Conservation (phyloP, 2,329 filamentous ascomycete genomes). For the Aspergillus vadensis region DNA sequence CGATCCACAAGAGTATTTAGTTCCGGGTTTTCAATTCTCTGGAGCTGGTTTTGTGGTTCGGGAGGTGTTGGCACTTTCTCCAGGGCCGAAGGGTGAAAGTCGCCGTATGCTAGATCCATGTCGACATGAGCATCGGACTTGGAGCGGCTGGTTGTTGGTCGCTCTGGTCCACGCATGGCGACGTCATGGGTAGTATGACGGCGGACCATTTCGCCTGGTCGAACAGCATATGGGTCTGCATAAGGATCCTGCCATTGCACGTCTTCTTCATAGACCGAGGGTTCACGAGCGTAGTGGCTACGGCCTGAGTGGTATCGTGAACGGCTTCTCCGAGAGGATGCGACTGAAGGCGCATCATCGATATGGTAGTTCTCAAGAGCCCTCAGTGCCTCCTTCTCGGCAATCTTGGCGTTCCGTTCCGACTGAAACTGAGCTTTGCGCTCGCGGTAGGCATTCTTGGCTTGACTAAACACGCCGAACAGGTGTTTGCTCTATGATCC, state of each 20-base stretch:
- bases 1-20: constrained; percentile 69
- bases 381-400: constrained; percentile 62
- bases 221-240: constrained; percentile 24
- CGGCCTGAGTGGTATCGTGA: constrained; percentile 36
- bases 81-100: constrained; percentile 67
- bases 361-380: constrained; percentile 54
- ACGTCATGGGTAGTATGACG: constrained; percentile 45
- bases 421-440: constrained; percentile 80
- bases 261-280: constrained; percentile 35
- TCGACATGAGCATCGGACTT: constrained; percentile 60
- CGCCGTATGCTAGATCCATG: constrained; percentile 89
- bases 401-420: constrained; percentile 62
- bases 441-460: constrained; percentile 82
- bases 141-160: constrained; percentile 32
- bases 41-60: constrained; percentile 23
- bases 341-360: constrained; percentile 50
- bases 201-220: constrained; percentile 32
- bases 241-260: constrained; percentile 27
- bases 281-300: constrained; percentile 24
- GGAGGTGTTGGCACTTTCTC: constrained; percentile 26
- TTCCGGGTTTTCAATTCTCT: constrained; percentile 56
- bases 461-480: constrained; percentile 87
- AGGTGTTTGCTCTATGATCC: constrained; percentile 77
- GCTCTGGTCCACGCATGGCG: constrained; percentile 27
- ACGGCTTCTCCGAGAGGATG: constrained; percentile 46